Evolutionary conservation across 2,329 filamentous ascomycete genomes (phyloP), one percentile per base, ranked within the genome.

Genomic region (Aspergillus floridensis): DNA sequence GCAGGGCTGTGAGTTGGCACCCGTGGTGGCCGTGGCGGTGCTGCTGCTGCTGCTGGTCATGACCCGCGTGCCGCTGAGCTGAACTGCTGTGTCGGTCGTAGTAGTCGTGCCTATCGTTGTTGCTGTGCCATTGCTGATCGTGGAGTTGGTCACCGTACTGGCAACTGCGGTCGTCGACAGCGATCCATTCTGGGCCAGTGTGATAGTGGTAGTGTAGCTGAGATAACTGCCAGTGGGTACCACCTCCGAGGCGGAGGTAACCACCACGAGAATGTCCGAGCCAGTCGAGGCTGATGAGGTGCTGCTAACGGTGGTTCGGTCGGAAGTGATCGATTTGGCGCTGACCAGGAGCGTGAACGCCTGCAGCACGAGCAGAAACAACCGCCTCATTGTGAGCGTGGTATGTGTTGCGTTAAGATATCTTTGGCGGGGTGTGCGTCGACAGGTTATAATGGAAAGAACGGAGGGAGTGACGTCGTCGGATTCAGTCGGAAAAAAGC

Each of bases 1-100:
- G 81, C 91, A 96, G 4, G 90, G 87, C 59, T 86, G 86, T 0
- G 89, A 92, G 74, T 93, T 93, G 49, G 78, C 72, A 41, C 79
- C 82, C 21, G 70, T 72, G 61, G 81, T 82, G 2, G 80, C 75
- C 32, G 81, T 81, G 8, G 72, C 67, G 24, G 76, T 77, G 35
- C 74, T 80, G 2, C 53, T 46, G n/a, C 41, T 77, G 70, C 7
- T 29, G 26, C 7, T 29, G 26, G 24, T 70, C 67, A 14, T 71
- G 68, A n/a, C 77, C 76, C 10, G 73, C 66, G 58, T 49, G 12
- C 66, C 69, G 26, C 38, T 44, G 12, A 44, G 16, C 16, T 44
- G 38, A 6, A 44, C 38, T 16, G 38, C 38, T 5, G 38, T 44
- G 38, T 44, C 38, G 14, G 38, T 44, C 7, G 38, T 44, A 16